Evolutionary conservation across 2,329 filamentous ascomycete genomes (phyloP), one percentile per base, ranked within the genome.

Genomic region (Colletotrichum eremochloae): DNA sequence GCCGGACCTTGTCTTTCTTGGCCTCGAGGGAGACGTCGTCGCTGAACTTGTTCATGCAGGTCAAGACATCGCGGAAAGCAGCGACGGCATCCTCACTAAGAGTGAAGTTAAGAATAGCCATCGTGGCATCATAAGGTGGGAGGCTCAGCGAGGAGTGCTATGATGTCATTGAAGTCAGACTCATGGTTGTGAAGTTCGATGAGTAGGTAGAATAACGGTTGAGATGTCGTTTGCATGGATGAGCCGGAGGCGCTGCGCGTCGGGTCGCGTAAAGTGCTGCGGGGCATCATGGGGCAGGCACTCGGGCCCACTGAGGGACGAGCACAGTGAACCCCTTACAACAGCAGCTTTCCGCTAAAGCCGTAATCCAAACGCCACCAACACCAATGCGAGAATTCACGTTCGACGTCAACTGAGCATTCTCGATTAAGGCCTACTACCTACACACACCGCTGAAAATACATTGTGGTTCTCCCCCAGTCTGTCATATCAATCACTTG

Each of bases 1-100:
- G 56, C 7, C 80, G 66, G 81, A 93, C 92, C 79, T 88, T 89
- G 77, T 94, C 91, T 74, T 87, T 89, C 76, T 88, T 87, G 44
- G 92, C 92, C 80, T 95, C 93, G 52, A 96, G 86, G 36, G 90
- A 93, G 29, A 96, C 93, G 57, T 92, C 89, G 76, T 96, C 93
- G 79, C 91, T 93, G 83, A 96, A 95, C 81, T 94, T 94, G 78
- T 89, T 89, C 36, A 96, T 86, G 80, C 93, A 96, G 31, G 90
- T 85, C 68, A 96, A 87, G 33, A 91, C 88, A 80, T 95, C 93
- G 76, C 94, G 92, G 56, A 96, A 85, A 61, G 89, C 89, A 8
- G 86, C 86, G 55, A 94, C 90, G 42, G 91, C 91, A 76, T 95
- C 92, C 68, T 93, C 92, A 76, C 87, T 92, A 66, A 96, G 84